Evolutionary conservation across 805 yeast species (phyloP), one percentile per base, ranked within the genome.

Genomic region (Spathaspora gorwiae): DNA sequence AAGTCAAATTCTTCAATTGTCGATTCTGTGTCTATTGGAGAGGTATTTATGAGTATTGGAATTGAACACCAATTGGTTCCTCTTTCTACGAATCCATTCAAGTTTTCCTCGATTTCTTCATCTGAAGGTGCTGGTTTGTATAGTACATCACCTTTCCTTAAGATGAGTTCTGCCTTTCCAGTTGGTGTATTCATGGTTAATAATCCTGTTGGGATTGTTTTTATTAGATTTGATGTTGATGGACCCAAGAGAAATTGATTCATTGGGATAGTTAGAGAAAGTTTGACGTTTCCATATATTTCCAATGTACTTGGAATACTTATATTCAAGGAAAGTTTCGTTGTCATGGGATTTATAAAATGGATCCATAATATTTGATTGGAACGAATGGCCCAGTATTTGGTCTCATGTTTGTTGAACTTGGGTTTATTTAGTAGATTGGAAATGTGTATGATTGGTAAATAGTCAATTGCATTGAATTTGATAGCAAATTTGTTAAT

Each of bases 31-130:
- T 15, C 11, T 12, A 37, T 35, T 26, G 14, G 14, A 14, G 12
- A 6, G 5, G 10, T 15, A 14, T 14, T 26, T 11, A 68, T 7
- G 13, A 57, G 50, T 19, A 70, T 47, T 3, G 73, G 74, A 5
- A 68, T 42, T 46, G 59, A 62, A 32, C 49, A 59, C 75, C 75
- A 70, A 47, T 68, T 67, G 26, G 53, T 49, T 3, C 66, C 64
- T 10, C 46, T 26, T 7, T 60, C 66, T 2, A 54, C 52, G 36
- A 56, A 51, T 3, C 54, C 34, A 26, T 52, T 54, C 47, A 56
- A 49, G 12, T 49, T 43, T 19, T 46, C 49, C 26, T 42, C 46
- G 26, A 43, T 35, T 9, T 46, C 46, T 19, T 53, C 56, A 7
- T 44, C 13, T 2, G 56, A 45, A 11, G 45, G 42, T 13, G 52